Base-by-base conservation (phyloP, 2,329 filamentous ascomycete genomes). In the Lachnellula hyalina region DNA sequence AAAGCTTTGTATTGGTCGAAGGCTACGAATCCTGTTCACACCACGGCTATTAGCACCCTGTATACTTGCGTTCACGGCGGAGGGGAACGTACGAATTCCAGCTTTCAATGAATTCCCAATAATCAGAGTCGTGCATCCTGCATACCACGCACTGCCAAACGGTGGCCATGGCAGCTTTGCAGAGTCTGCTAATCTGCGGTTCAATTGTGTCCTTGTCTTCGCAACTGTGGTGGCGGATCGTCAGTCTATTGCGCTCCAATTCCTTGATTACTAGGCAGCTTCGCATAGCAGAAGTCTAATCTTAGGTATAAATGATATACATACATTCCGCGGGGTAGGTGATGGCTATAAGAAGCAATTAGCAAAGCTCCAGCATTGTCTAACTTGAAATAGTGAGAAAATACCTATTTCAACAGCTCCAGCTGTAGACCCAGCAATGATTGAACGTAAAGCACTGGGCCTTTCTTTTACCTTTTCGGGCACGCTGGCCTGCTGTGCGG, bases 61-160 rank as follows among this genome's bases (percentile, higher is more conserved):
- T 2, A 19, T 25, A 28, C 23, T 17, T 23, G 40, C 12, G 25
- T 36, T 38, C 19, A 23, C 19, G 25, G 2, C 21, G 25, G 38
- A 17, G 7, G 17, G 45, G 42, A 42, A 78, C 86, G 58, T 81
- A 92, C 91, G 86, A 60, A 97, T 95, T 56, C 91, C 94, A 38
- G 94, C 94, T 77, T 99, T 99, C 70, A 94, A 80, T 51, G 91
- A 95, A 75, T 99, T 99, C 58, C 94, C 94, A 63, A 97, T 90
- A 56, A 99, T 96, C 70, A 96, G 75, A 28, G 94, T 97, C 47
- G 94, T 97, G 76, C 94, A 99, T 38, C 94, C 94, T 12, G 94
- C 93, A 72, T 99, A 99, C 94, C 94, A 99, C 72, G 96, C 90
- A 65, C 75, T 78, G 48, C 94, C 94, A 68, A 97, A 97, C 11